These are phyloP conservation scores for Nicotiana undulata DNA, from an alignment of 257 asterid species.

Conservation along the genomic window DNA sequence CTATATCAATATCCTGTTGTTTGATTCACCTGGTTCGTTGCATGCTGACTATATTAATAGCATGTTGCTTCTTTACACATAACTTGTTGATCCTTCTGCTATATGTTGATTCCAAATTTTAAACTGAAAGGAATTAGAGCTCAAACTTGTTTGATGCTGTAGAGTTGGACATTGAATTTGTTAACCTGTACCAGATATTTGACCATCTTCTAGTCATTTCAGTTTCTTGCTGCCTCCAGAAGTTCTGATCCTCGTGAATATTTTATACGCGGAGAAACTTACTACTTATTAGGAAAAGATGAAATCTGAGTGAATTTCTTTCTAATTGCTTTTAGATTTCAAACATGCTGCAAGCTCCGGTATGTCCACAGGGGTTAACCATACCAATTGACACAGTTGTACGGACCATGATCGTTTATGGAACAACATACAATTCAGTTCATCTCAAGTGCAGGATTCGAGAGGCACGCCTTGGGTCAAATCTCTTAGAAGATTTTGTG, in stretches of 20 bases:
- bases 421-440: constrained; percentile 36
- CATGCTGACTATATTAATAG: too few species aligned
- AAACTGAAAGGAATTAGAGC: not conserved
- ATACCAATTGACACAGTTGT: constrained; percentile 62
- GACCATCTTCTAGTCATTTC: not conserved
- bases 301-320: not conserved
- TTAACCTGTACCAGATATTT: not conserved
- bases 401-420: constrained; percentile 54
- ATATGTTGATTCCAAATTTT: too few species aligned
- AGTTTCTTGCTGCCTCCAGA: not conserved
- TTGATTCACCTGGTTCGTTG: too few species aligned
- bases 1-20: too few species aligned
- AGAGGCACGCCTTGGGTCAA: too few species aligned
- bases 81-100: too few species aligned
- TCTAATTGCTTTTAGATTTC: not conserved
- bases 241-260: not conserved
- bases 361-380: constrained; percentile 73
- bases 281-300: not conserved
- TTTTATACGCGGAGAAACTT: not conserved
- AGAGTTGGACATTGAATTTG: not conserved
- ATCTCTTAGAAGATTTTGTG: too few species aligned
- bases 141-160: not conserved
- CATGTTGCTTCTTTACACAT: too few species aligned
- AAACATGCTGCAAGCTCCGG: constrained; percentile 54
- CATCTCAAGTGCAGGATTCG: too few species aligned